Evolutionary conservation across 83 land plant species (phyloP).

Genomic region (Picea abies): DNA sequence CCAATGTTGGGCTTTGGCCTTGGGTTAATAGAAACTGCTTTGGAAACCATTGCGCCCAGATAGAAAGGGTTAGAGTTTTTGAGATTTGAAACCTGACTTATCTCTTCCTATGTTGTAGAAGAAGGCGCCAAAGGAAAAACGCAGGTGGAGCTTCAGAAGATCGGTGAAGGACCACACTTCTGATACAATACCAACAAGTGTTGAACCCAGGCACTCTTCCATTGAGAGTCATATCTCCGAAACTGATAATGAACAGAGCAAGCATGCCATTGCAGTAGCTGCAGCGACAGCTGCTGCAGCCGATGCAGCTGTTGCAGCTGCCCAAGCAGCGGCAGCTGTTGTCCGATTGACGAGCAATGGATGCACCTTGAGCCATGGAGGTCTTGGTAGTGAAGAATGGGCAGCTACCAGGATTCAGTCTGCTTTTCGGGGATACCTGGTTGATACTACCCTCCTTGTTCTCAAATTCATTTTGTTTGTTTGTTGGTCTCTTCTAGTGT

Average conservation of each 20-base stretch:
- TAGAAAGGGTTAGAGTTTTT: neutral
- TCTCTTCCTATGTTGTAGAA: slow-evolving; percentile 4
- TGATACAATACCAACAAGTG: slow-evolving; percentile 8
- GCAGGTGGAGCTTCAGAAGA: slow-evolving; percentile 32
- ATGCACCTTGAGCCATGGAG: slow-evolving; percentile 28
- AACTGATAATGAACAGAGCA: slow-evolving; percentile 57
- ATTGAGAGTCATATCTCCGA: slow-evolving; percentile 24
- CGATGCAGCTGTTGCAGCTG: slow-evolving; percentile 69
- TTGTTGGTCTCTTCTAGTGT: neutral
- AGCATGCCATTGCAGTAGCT: slow-evolving; percentile 71
- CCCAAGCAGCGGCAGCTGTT: slow-evolving; percentile 63
- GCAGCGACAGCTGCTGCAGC: slow-evolving; percentile 76
- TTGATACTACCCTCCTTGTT: slow-evolving; percentile 6
- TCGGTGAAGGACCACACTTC: slow-evolving; percentile 23
- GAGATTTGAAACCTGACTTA: neutral
- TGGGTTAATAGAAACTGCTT: neutral
- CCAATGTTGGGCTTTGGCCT: neutral
- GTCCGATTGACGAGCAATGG: slow-evolving; percentile 54
- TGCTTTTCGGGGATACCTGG: slow-evolving; percentile 58
- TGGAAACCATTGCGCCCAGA: neutral
- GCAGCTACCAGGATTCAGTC: slow-evolving; percentile 64
- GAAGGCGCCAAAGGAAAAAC: slow-evolving; percentile 29
- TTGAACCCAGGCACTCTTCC: slow-evolving; percentile 19
- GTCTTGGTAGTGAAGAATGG: slow-evolving; percentile 31
- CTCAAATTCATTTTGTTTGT: neutral